phyloP scores from a whole-genome alignment of 257 asterid genomes.

The Solanum paucissectum region DNA sequence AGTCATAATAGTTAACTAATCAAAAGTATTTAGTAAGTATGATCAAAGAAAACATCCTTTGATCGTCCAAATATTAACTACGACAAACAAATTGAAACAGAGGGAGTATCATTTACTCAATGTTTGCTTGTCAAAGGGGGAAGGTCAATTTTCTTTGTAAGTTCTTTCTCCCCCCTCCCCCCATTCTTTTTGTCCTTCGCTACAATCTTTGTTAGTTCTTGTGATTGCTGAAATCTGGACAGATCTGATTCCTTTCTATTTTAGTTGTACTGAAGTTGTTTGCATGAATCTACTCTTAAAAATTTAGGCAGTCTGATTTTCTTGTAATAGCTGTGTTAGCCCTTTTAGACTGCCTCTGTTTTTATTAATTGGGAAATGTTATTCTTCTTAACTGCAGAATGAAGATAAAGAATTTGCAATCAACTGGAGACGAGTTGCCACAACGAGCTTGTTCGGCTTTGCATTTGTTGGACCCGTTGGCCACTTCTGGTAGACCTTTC shows the following conservation, averaged over 20 bases:
- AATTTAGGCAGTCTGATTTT: background rate
- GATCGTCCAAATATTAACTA: background rate
- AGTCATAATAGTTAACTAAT: background rate
- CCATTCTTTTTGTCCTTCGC: background rate
- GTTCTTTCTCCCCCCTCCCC: background rate
- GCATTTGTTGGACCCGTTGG: conserved; percentile 93
- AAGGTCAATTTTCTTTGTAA: background rate
- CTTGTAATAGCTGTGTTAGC: background rate
- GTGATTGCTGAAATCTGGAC: background rate
- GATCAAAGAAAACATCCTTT: background rate
- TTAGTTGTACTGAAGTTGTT: background rate
- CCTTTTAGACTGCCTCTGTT: background rate
- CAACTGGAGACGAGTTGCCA: conserved; percentile 84
- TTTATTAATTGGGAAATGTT: background rate
- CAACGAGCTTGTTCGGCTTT: conserved; percentile 75
- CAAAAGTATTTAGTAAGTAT: background rate
- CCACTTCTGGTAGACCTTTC: conserved; percentile 68
- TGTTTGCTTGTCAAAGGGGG: background rate
- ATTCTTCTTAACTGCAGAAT: conserved; percentile 20
- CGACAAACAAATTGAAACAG: background rate
- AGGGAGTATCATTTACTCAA: background rate
- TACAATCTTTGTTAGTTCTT: background rate
- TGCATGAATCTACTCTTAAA: background rate
- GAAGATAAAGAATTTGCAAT: conserved; percentile 45
- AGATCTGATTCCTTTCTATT: background rate